Conservation (phyloP, 2,329 filamentous ascomycete species). For the Delphinella strobiligena region DNA sequence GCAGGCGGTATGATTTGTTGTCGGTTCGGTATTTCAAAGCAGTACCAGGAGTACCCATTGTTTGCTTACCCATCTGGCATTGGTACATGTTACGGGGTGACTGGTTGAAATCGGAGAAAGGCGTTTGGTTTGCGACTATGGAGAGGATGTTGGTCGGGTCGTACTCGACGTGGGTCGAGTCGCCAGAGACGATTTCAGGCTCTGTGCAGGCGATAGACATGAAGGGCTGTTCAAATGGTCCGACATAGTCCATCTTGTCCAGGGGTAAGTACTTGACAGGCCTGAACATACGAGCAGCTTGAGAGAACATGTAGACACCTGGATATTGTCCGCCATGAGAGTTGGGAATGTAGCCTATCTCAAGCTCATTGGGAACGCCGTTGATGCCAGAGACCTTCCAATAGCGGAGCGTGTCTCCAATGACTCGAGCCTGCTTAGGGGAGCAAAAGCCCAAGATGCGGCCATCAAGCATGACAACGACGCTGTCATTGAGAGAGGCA, state of each 20-base stretch:
- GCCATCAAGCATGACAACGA: constrained; percentile 83
- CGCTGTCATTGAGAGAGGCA: constrained; percentile 68
- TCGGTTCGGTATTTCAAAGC: constrained; percentile 79
- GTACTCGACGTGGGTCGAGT: constrained; percentile 87
- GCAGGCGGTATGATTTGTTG: constrained; percentile 91
- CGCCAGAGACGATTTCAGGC: constrained; percentile 72
- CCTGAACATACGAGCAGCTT: constrained; percentile 74
- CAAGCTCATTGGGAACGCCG: constrained; percentile 68
- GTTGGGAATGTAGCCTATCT: constrained; percentile 82
- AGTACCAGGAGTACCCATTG: constrained; percentile 91
- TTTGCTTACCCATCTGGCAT: constrained; percentile 99
- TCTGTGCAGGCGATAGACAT: constrained; percentile 96
- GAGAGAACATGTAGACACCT: constrained; percentile 85
- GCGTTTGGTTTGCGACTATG: constrained; percentile 96
- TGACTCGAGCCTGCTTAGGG: constrained; percentile 66
- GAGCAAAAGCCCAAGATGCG: constrained; percentile 82
- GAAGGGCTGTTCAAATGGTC: constrained; percentile 90
- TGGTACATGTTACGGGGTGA: constrained; percentile 95
- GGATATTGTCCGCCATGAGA: constrained; percentile 91
- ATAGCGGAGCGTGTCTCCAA: constrained; percentile 77
- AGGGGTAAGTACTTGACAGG: constrained; percentile 87
- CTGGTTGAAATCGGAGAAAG: constrained; percentile 98
- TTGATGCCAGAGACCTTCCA: constrained; percentile 91
- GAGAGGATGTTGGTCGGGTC: constrained; percentile 94
- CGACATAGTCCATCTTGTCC: constrained; percentile 76